Percentiles rank a stretch among this genome's conserved stretches.
Evolutionary conservation across 1,139 yeast species (phyloP).

Genomic region (Trichomonascaceae sp.): DNA sequence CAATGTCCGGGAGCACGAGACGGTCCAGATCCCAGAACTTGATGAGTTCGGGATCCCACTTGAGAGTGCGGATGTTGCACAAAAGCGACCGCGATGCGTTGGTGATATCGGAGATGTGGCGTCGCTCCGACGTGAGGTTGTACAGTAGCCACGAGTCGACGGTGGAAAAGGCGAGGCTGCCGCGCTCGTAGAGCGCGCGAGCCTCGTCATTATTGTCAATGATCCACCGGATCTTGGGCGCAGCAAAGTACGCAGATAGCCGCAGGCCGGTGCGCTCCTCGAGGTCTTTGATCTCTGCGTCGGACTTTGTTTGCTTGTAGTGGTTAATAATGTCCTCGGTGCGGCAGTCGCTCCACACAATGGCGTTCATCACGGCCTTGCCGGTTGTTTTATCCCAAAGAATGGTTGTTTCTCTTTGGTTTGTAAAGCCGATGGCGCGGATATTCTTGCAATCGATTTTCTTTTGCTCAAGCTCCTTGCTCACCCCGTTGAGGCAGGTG

Average conservation of each 20-base stretch:
- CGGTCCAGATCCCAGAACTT: constrained; percentile 64
- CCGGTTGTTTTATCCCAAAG: constrained; percentile 85
- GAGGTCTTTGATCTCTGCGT: constrained; percentile 36
- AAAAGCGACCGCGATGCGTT: constrained; percentile 88
- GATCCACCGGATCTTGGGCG: constrained; percentile 83
- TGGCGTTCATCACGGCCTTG: constrained; percentile 70
- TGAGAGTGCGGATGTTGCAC: constrained; percentile 65
- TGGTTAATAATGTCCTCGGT: constrained; percentile 62
- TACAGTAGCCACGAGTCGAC: constrained; percentile 91
- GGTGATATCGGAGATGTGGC: constrained; percentile 75
- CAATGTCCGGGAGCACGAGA: constrained; percentile 65
- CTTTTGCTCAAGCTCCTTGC: constrained; percentile 19
- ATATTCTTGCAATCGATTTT: constrained; percentile 21
- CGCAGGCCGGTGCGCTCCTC: constrained; percentile 73
- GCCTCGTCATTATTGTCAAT: constrained; percentile 68
- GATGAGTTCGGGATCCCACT: constrained; percentile 67
- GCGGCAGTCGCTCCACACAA: constrained; percentile 94
- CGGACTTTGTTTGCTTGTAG: constrained; percentile 20
- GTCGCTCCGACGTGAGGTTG: constrained; percentile 50
- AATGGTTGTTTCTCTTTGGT: constrained; percentile 91
- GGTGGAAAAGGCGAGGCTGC: constrained; percentile 84
- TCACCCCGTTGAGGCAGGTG: constrained; percentile 26
- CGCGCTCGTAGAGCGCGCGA: constrained; percentile 54
- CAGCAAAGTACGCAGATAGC: constrained; percentile 81
- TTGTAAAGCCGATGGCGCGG: constrained; percentile 64